phyloP scores from a whole-genome alignment of 805 yeast species.

The Schizosaccharomyces octosporus region DNA sequence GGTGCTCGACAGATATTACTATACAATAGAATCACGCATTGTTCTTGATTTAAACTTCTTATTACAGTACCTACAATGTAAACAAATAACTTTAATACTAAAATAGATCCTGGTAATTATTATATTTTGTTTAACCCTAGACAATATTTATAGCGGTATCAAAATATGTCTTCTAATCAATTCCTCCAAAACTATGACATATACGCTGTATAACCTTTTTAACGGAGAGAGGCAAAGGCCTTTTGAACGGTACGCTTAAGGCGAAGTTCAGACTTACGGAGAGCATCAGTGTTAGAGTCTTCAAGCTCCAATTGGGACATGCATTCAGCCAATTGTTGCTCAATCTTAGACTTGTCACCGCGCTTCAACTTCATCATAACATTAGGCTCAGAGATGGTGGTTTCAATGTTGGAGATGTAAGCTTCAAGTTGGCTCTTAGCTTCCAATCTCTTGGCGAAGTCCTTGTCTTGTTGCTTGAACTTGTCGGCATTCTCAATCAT shows the following conservation, averaged over 20 bases:
- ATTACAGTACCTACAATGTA: too few species aligned
- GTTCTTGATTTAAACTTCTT: too few species aligned
- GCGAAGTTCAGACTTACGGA: constrained; percentile 96
- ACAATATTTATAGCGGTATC: background rate
- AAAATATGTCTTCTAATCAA: background rate
- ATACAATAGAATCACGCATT: too few species aligned
- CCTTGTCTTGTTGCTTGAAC: constrained; percentile 96
- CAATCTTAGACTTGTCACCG: constrained; percentile 90
- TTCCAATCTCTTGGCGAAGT: constrained; percentile 98
- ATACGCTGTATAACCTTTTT: background rate
- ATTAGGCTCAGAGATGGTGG: constrained; percentile 94
- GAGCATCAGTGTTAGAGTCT: constrained; percentile 89
- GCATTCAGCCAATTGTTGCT: constrained; percentile 93
- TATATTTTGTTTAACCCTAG: background rate
- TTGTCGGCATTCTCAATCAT: constrained; percentile 97
- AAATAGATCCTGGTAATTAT: background rate
- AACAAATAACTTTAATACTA: background rate
- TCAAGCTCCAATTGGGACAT: constrained; percentile 91
- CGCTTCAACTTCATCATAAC: constrained; percentile 92
- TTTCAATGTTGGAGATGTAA: constrained; percentile 85
- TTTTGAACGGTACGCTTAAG: constrained; percentile 98
- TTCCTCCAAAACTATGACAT: background rate
- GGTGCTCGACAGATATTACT: too few species aligned
- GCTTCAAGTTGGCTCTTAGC: constrained; percentile 97
- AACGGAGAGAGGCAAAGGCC: constrained; percentile 83